A percentile compares a stretch with the other conserved stretches of the same genome.
Evolutionary conservation across 352 stramenopile species (phyloP).

Genomic region (Phytopythium delawarense): DNA sequence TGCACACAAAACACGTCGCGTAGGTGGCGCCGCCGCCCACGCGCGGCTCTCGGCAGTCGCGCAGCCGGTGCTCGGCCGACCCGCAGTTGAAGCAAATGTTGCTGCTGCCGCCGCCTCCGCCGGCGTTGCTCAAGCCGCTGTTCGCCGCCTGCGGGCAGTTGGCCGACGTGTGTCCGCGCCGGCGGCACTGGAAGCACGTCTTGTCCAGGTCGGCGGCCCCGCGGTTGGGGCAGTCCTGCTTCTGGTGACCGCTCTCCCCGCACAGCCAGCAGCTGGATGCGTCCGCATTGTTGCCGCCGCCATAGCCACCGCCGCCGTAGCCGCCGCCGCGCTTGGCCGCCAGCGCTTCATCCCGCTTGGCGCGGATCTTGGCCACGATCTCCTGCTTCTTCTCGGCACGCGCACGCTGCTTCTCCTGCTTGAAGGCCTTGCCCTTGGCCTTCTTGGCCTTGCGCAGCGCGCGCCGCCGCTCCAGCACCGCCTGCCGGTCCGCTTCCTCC

Average conservation of each 20-base stretch:
- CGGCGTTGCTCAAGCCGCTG: constrained; percentile 4
- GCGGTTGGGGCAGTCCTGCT: constrained; percentile 74
- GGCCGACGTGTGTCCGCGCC: constrained; percentile 76
- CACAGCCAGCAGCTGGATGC: constrained; percentile 73
- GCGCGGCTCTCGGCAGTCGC: constrained; percentile 62
- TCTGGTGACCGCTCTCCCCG: constrained; percentile 61
- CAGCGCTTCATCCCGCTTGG: constrained; percentile 53
- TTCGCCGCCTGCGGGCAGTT: constrained; percentile 57
- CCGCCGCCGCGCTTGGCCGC: constrained; percentile 10
- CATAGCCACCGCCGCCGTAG: constrained; percentile 17
- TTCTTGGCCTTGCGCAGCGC: constrained; percentile 84
- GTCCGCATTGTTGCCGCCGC: constrained; percentile 13
- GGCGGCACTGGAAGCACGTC: constrained; percentile 82
- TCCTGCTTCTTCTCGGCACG: constrained; percentile 74
- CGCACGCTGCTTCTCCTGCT: constrained; percentile 56
- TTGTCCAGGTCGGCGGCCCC: constrained; percentile 65
- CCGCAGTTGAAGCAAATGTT: constrained; percentile 88
- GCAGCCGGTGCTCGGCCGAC: constrained; percentile 54
- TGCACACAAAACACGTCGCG: constrained; percentile 88
- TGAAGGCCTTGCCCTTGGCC: constrained; percentile 58
- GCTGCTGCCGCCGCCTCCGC: constrained; percentile 18
- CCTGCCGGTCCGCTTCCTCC: constrained; percentile 27
- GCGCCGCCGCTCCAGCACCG: constrained; percentile 47
- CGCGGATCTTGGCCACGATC: constrained; percentile 72
- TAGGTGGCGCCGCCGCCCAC: constrained; percentile 62